Conservation (phyloP, 257 asterid species). For the Galeopsis tetrahit region DNA sequence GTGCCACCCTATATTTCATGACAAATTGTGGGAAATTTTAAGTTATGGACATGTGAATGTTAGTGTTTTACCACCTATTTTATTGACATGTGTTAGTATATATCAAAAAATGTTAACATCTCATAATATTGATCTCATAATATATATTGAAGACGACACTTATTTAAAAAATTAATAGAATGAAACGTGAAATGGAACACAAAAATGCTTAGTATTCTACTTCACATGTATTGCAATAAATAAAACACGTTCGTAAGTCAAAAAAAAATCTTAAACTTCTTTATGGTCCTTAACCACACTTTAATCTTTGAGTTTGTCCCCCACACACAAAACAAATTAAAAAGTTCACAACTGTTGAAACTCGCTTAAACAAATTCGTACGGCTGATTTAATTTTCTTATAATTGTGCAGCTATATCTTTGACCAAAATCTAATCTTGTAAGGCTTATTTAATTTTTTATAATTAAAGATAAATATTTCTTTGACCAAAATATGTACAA, state of each 20-base stretch:
- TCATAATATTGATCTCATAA: no score
- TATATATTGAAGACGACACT: no score
- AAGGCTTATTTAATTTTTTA: background rate
- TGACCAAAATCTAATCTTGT: background rate
- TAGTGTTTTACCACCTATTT: no score
- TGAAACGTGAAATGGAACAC: no score
- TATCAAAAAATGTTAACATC: no score
- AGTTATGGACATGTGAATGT: no score
- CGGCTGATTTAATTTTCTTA: background rate
- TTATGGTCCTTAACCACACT: background rate
- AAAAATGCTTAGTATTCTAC: background rate
- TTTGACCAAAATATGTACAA: background rate
- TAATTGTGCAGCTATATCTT: background rate
- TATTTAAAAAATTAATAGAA: no score
- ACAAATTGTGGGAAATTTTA: no score
- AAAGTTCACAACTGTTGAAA: background rate
- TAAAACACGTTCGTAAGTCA: conserved; percentile 2
- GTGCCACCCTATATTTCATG: no score
- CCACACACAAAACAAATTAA: conserved; percentile 33
- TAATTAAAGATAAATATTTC: background rate
- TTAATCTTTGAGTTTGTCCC: conserved; percentile 31
- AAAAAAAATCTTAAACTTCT: background rate
- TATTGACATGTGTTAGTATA: no score
- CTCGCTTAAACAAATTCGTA: background rate
- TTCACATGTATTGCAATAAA: background rate